phyloP scores from a whole-genome alignment of 768 basidiomycete genomes.

The Trametopsis cervina region DNA sequence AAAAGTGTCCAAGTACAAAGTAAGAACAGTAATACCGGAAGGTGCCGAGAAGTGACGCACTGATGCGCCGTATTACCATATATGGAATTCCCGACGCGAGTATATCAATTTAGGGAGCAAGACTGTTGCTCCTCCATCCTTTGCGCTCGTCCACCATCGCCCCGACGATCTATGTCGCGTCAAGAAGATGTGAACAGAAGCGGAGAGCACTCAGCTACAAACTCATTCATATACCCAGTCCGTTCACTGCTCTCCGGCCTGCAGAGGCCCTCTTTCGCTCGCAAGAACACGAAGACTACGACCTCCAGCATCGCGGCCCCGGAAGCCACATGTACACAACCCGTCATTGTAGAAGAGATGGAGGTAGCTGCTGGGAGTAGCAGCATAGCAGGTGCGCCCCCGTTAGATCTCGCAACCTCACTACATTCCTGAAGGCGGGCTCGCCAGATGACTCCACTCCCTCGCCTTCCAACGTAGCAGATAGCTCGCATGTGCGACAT shows the following conservation, averaged over 20 bases:
- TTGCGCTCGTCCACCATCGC: conserved; percentile 5
- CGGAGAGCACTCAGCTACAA: neutral
- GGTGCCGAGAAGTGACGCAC: neutral
- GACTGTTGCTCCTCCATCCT: neutral
- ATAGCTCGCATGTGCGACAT: neutral
- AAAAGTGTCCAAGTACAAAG: neutral
- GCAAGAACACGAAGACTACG: neutral
- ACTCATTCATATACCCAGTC: conserved; percentile 29
- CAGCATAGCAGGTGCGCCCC: neutral
- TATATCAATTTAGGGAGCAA: neutral
- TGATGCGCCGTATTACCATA: neutral
- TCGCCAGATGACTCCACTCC: neutral
- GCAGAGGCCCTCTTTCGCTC: conserved; percentile 13
- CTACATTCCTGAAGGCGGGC: neutral
- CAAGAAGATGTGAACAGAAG: conserved; percentile 5
- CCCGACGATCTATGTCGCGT: conserved; percentile 8
- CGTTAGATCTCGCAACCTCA: neutral
- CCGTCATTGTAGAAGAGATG: neutral
- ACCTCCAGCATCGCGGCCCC: neutral
- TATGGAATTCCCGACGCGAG: neutral
- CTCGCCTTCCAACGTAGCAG: neutral
- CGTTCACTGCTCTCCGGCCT: conserved; percentile 27
- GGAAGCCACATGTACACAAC: neutral
- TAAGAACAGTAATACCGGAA: neutral
- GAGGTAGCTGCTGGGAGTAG: neutral